Evolutionary conservation across 441 rosid species (phyloP).

Genomic region (Syzygium syzygioides): DNA sequence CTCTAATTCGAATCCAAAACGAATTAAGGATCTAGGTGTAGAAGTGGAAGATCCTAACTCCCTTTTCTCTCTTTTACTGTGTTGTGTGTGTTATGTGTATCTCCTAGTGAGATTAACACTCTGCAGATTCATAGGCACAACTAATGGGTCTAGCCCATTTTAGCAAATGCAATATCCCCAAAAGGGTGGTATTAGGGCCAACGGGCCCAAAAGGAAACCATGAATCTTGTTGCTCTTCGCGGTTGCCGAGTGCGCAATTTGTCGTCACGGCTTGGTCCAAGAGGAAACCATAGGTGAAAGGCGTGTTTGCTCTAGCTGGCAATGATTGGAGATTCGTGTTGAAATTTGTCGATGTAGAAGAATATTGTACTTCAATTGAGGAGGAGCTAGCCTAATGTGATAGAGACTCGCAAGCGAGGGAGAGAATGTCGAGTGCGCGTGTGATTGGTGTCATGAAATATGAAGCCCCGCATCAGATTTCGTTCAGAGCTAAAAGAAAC

Average conservation of each 20-base stretch:
- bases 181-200: neutral
- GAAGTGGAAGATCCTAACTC: neutral
- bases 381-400: neutral
- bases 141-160: too few relatives aligned
- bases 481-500: neutral
- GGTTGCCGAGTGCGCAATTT: too few relatives aligned
- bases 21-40: neutral
- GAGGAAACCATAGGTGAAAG: neutral
- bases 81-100: neutral
- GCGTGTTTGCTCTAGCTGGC: rapidly evolving
- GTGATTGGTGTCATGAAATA: neutral
- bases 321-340: neutral
- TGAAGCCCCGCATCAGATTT: rapidly evolving
- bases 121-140: neutral
- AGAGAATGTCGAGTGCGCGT: neutral
- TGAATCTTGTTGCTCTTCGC: neutral
- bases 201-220: neutral
- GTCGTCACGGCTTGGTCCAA: neutral
- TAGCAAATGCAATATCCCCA: rapidly evolving
- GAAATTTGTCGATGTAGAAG: neutral
- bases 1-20: too few relatives aligned
- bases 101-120: neutral
- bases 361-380: neutral
- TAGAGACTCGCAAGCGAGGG: rapidly evolving
- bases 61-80: neutral